Conservation (phyloP, 1,284 basidiomycete genomes). For the Bjerkandera adusta region DNA sequence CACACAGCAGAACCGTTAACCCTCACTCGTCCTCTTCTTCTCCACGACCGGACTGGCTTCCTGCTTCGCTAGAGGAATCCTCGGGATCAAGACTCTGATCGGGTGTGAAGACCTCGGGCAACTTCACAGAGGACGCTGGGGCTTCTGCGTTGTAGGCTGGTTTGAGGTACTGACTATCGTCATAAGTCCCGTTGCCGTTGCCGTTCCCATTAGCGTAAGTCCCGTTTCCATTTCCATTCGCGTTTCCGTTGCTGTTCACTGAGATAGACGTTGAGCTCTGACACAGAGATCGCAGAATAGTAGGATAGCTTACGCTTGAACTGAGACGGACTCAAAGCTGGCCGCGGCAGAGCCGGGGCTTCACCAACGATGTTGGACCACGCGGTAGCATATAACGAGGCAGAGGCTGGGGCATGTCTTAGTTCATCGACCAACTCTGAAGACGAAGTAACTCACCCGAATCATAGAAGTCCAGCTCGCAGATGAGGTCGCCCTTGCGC, state of each 20-base stretch:
- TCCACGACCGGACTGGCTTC: neutral
- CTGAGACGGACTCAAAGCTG: neutral
- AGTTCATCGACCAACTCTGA: no score
- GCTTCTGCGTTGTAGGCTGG: no score
- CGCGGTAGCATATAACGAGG: neutral
- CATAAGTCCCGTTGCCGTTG: neutral
- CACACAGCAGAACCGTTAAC: no score
- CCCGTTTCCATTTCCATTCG: no score
- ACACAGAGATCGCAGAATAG: neutral
- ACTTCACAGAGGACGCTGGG: neutral
- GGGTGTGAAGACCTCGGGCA: neutral
- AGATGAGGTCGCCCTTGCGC: slow-evolving; percentile 5
- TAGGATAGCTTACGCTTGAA: neutral
- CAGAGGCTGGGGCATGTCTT: neutral
- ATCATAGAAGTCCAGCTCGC: slow-evolving; percentile 1
- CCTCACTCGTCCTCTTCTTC: neutral
- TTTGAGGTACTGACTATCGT: neutral
- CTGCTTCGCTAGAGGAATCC: neutral
- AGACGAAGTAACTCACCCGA: no score
- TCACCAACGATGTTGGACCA: neutral
- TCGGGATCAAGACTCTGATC: neutral
- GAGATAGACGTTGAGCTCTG: no score
- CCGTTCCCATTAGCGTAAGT: no score
- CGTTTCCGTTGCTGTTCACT: no score
- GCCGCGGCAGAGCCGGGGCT: neutral